Percentiles rank a stretch among this genome's conserved stretches.
phyloP scores from a whole-genome alignment of 2,329 filamentous ascomycete genomes.

The Sporothrix variecibatus region DNA sequence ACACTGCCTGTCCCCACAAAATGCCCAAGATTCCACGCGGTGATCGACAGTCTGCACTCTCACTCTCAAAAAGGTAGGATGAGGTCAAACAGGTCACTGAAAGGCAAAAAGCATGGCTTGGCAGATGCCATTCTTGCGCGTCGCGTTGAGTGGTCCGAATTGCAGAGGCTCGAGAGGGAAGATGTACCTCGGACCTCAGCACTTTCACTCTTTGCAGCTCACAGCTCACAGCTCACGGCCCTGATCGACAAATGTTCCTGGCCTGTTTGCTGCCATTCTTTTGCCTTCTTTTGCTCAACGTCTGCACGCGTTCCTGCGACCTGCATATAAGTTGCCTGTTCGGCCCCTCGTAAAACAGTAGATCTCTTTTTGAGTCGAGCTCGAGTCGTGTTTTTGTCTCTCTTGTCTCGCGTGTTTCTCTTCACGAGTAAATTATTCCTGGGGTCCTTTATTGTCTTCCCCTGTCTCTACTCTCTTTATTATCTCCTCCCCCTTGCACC shows the following conservation, averaged over 20 bases:
- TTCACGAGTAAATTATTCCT: neutral
- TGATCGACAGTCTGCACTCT: conserved; percentile 13
- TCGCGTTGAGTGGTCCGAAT: neutral
- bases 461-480: neutral
- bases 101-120: neutral
- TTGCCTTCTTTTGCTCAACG: neutral
- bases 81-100: neutral
- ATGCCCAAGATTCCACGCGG: conserved; percentile 12
- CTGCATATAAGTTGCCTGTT: conserved; percentile 17
- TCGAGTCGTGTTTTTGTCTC: neutral
- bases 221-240: neutral
- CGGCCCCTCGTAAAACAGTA: neutral
- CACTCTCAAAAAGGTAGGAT: neutral
- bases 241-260: conserved; percentile 14
- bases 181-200: neutral
- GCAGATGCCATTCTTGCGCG: conserved; percentile 10
- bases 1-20: conserved; percentile 9
- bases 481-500: neutral
- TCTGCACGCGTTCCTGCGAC: conserved; percentile 2
- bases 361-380: neutral
- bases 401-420: neutral
- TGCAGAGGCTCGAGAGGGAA: neutral
- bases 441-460: neutral
- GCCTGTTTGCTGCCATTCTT: neutral
- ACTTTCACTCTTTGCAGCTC: neutral